These are phyloP conservation scores for Fusarium verticillioides DNA, from an alignment of 2,329 filamentous ascomycete genomes.

Conservation along the genomic window DNA sequence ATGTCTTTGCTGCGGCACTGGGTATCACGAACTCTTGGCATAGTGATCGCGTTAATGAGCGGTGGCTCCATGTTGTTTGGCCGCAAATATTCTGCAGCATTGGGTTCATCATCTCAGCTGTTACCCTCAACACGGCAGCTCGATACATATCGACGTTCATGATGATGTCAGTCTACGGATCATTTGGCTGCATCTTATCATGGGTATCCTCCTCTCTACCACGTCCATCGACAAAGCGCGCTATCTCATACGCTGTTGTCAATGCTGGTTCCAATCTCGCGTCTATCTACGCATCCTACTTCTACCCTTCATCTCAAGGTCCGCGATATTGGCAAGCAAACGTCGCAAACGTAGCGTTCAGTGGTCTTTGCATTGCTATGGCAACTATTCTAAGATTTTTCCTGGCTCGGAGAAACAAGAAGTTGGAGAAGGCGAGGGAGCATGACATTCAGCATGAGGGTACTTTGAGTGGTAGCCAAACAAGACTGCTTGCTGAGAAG, in stretches of 20 bases:
- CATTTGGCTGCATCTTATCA: constrained; percentile 7
- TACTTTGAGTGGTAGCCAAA: not conserved
- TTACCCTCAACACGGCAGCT: constrained; percentile 8
- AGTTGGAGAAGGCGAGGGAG: constrained; percentile 2
- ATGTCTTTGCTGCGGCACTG: constrained; percentile 3
- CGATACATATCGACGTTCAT: constrained; percentile 13
- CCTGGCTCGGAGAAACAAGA: not conserved
- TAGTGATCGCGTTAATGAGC: constrained; percentile 1
- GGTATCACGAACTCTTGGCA: constrained; percentile 17
- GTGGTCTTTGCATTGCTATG: constrained; percentile 13
- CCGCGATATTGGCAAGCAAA: constrained; percentile 14
- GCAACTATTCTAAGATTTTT: constrained; percentile 3
- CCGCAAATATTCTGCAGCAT: constrained; percentile 8
- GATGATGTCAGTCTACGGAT: constrained; percentile 24
- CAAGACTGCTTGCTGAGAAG: not conserved
- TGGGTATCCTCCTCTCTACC: constrained; percentile 13
- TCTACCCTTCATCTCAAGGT: not conserved
- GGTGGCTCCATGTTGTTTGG: constrained; percentile 15
- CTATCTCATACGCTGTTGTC: constrained; percentile 8
- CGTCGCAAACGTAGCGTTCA: constrained; percentile 3
- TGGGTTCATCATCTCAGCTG: constrained; percentile 11
- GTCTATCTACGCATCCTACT: constrained; percentile 12
- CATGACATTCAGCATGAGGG: constrained; percentile 5
- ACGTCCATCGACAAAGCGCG: constrained; percentile 8
- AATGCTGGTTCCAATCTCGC: constrained; percentile 7